A percentile compares a stretch with the other conserved stretches of the same genome.
Conservation (phyloP, 345 rosid genomes). For the Balakata baccata region DNA sequence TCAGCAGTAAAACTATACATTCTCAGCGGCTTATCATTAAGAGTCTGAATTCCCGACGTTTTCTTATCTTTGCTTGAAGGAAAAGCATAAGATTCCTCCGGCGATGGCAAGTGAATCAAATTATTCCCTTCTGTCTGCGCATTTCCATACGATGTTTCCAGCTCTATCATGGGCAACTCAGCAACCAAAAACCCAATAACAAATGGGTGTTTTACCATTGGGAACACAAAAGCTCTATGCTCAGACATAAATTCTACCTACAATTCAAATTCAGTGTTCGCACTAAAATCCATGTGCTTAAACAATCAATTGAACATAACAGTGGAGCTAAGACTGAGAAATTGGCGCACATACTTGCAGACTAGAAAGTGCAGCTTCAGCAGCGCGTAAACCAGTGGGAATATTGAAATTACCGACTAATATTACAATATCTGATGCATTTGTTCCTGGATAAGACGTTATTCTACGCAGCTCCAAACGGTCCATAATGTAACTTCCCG, state of each 20-base stretch:
- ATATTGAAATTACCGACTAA: slow-evolving; percentile 71
- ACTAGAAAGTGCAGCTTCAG: slow-evolving; percentile 79
- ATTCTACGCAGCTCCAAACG: slow-evolving; percentile 80
- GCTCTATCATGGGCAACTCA: slow-evolving; percentile 50
- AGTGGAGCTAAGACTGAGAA: background rate
- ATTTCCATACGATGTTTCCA: slow-evolving; percentile 15
- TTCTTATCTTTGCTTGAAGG: slow-evolving; percentile 33
- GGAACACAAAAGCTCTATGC: slow-evolving; percentile 75
- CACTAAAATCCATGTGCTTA: background rate
- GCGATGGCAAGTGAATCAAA: slow-evolving; percentile 36
- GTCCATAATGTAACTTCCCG: slow-evolving; percentile 96
- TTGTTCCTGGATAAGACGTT: slow-evolving; percentile 47
- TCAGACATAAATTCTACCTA: slow-evolving; percentile 64
- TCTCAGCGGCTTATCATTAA: slow-evolving; percentile 22
- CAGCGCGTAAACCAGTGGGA: slow-evolving; percentile 71
- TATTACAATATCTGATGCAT: slow-evolving; percentile 54
- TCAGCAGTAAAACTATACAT: slow-evolving; percentile 48
- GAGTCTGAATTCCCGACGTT: slow-evolving; percentile 37
- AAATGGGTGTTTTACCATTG: slow-evolving; percentile 89
- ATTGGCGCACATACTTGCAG: slow-evolving; percentile 47
- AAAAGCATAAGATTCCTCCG: slow-evolving; percentile 53
- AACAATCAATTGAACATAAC: background rate
- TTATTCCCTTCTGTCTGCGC: slow-evolving; percentile 24
- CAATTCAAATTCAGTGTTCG: slow-evolving; percentile 9
- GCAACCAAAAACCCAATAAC: slow-evolving; percentile 92